Evolutionary conservation across 345 rosid genomes (phyloP), one percentile per base, ranked within the genome.

Genomic region (Aegle marmelos): DNA sequence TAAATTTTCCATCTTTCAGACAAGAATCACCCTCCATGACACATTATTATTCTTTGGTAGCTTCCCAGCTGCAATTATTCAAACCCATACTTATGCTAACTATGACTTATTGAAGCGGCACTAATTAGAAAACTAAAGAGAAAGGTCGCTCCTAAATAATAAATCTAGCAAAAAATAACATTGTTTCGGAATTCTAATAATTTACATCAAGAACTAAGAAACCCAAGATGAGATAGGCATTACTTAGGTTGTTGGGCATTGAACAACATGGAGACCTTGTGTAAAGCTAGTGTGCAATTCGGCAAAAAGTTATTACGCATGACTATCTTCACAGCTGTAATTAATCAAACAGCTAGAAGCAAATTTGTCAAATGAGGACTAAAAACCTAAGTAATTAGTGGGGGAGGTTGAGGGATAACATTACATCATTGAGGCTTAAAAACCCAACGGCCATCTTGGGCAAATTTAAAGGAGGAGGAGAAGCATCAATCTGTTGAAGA

Each of bases 261-360:
- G 93, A 97, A 97, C 89, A 97, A 97, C 92, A 89, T 91, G 85
- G 94, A 98, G 39, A 98, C 94, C 85, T 94, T 94, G 75, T 85
- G 95, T 25, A 96, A 95, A 56, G 98, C 98, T 45, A 92, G 82
- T 0, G 98, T 94, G 82, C 93, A 97, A 66, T 94, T 97, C 19
- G 19, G 30, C 21, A 0, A 22, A 14, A 25, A 21, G 31, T 63
- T 27, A 31, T 63, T 30, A 30, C 16, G 37, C 67, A 16, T 63
- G 1, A 24, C 24, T 17, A 30, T 34, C 37, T 31, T 63, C 39
- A 34, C 68, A 63, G 68, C 39, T 31, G 10, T 36, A 17, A 19
- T 17, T 63, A 31, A 63, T 63, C 39, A 63, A 31, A 30, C 24
- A 63, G 34, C 39, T n/a, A 63, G 39, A 63, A 63, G 7, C 68